These are phyloP conservation scores for Nosema muscidifuracis DNA, from an alignment of 371 early-diverging fungal genomes.

Conservation along the genomic window DNA sequence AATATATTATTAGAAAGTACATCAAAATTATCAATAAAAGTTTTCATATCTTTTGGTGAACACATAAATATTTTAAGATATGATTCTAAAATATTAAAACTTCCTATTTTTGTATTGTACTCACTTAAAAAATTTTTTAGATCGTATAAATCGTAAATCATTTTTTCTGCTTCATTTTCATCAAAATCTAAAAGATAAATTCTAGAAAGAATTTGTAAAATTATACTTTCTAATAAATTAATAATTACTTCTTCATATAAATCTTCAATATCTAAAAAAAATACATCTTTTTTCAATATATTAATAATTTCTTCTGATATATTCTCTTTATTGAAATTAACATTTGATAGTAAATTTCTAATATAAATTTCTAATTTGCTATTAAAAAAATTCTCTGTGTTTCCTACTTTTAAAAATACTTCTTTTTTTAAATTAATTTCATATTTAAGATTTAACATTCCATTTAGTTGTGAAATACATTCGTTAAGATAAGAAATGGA, in stretches of 20 bases:
- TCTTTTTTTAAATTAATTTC: constrained; percentile 2
- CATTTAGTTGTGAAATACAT: not conserved
- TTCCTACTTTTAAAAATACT: constrained; percentile 4
- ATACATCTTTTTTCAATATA: constrained; percentile 20
- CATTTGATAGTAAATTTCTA: constrained; percentile 5
- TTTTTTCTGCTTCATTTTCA: constrained; percentile 12
- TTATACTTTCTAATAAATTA: constrained; percentile 28
- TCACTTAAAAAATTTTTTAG: constrained; percentile 39
- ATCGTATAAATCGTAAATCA: constrained; percentile 40
- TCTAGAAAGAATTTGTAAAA: constrained; percentile 25
- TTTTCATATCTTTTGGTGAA: constrained; percentile 22
- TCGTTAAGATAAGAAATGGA: not conserved
- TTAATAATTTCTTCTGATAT: constrained; percentile 30
- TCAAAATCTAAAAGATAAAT: constrained; percentile 39
- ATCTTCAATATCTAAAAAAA: constrained; percentile 13
- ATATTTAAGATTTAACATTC: not conserved
- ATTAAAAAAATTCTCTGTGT: constrained; percentile 5
- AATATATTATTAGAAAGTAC: constrained; percentile 50
- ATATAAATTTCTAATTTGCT: constrained; percentile 10
- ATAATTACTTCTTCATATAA: constrained; percentile 31
- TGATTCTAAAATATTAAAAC: constrained; percentile 47
- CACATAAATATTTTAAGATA: constrained; percentile 56
- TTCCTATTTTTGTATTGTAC: not conserved
- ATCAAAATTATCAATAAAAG: constrained; percentile 58
- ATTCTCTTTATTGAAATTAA: constrained; percentile 1